phyloP scores from a whole-genome alignment of 2,329 filamentous ascomycete species.

The Dothideomycetes sp. region DNA sequence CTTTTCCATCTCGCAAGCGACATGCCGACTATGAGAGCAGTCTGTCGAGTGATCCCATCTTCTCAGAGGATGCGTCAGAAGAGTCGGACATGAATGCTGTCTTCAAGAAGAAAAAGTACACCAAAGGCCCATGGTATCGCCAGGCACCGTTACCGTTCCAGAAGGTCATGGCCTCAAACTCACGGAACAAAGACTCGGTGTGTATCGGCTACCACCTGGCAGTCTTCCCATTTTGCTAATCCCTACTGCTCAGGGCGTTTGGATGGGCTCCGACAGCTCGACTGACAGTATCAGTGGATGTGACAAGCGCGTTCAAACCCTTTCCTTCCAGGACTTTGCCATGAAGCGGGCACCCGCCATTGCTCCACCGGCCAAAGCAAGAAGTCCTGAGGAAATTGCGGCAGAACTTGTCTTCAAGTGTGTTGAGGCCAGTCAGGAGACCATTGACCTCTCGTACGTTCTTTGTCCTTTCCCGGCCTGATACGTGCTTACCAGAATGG shows the following conservation, averaged over 20 bases:
- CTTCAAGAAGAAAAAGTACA: constrained; percentile 47
- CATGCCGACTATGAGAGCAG: constrained; percentile 19
- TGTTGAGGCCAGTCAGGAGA: constrained; percentile 45
- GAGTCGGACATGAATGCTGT: constrained; percentile 44
- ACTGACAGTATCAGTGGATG: constrained; percentile 7
- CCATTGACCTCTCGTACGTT: constrained; percentile 51
- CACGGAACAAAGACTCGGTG: not conserved
- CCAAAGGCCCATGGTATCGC: constrained; percentile 55
- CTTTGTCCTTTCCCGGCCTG: not conserved
- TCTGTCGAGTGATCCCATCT: constrained; percentile 60
- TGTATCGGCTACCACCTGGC: too few relatives aligned
- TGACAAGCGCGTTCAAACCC: constrained; percentile 6
- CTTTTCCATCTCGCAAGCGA: constrained; percentile 16
- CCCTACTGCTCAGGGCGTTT: constrained; percentile 53
- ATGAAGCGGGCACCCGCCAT: constrained; percentile 3
- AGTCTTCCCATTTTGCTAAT: too few relatives aligned
- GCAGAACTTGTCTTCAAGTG: constrained; percentile 16
- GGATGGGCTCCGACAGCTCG: constrained; percentile 49
- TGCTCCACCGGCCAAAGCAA: not conserved
- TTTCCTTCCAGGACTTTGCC: constrained; percentile 5
- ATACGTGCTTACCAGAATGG: not conserved
- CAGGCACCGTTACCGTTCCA: constrained; percentile 8
- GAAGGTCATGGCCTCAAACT: not conserved
- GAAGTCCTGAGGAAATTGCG: constrained; percentile 12
- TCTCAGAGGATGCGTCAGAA: constrained; percentile 55